Conservation (phyloP, 2,329 filamentous ascomycete species). For the Dothideomycetes sp. region DNA sequence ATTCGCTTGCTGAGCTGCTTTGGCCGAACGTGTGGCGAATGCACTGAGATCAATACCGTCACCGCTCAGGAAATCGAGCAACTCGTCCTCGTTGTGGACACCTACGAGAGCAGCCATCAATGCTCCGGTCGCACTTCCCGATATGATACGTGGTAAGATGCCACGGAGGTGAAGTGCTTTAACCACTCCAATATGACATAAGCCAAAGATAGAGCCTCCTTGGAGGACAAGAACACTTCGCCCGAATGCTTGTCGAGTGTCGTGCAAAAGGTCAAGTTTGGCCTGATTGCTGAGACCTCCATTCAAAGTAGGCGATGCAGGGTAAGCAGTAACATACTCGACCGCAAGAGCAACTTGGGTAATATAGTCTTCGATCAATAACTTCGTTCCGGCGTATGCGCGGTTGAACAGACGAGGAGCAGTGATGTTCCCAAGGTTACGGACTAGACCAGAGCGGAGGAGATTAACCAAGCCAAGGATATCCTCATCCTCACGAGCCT, state of each 20-base stretch:
- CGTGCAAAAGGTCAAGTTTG: slow-evolving; percentile 78
- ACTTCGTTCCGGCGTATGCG: slow-evolving; percentile 80
- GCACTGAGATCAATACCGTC: slow-evolving; percentile 75
- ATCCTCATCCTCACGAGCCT: slow-evolving; percentile 61
- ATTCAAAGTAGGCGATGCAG: slow-evolving; percentile 36
- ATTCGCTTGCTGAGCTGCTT: slow-evolving; percentile 17
- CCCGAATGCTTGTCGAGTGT: slow-evolving; percentile 81
- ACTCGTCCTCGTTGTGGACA: slow-evolving; percentile 76
- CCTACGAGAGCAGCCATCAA: slow-evolving; percentile 82
- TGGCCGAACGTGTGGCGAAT: slow-evolving; percentile 46
- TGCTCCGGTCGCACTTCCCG: slow-evolving; percentile 82
- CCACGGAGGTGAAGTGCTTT: slow-evolving; percentile 76
- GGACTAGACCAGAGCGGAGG: slow-evolving; percentile 64
- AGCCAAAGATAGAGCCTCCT: slow-evolving; percentile 81
- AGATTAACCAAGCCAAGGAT: slow-evolving; percentile 68
- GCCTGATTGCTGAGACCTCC: slow-evolving; percentile 56
- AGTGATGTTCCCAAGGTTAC: slow-evolving; percentile 88
- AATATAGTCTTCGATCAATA: slow-evolving; percentile 84
- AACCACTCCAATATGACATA: slow-evolving; percentile 84
- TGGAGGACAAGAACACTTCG: slow-evolving; percentile 78
- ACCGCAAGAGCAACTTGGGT: slow-evolving; percentile 74
- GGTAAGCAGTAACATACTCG: slow-evolving; percentile 61
- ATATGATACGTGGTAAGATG: slow-evolving; percentile 79
- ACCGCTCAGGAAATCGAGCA: slow-evolving; percentile 66
- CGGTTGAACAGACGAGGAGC: slow-evolving; percentile 72